Evolutionary conservation across 1,139 yeast species (phyloP).

Genomic region (Zygosaccharomyces sapae): DNA sequence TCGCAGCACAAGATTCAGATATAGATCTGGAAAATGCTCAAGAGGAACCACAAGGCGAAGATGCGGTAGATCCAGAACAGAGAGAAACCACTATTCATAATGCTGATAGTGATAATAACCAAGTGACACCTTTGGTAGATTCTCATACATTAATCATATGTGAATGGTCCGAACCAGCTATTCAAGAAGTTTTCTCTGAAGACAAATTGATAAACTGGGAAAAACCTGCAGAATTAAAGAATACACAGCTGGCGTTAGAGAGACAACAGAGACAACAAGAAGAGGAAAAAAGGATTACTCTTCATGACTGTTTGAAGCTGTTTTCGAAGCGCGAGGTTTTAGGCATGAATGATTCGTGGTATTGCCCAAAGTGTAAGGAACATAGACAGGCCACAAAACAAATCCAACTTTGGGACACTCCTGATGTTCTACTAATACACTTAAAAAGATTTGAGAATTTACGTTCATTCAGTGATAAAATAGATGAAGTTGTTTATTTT

Average conservation of each 20-base stretch:
- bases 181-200: constrained; percentile 49
- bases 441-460: constrained; percentile 86
- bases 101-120: constrained; percentile 6
- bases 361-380: constrained; percentile 83
- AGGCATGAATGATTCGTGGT: constrained; percentile 91
- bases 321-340: constrained; percentile 82
- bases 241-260: constrained; percentile 49
- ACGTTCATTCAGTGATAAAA: constrained; percentile 82
- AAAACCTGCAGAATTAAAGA: constrained; percentile 46
- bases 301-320: constrained; percentile 68
- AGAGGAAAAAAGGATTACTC: constrained; percentile 52
- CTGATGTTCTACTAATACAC: constrained; percentile 86
- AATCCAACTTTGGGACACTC: constrained; percentile 86
- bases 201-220: constrained; percentile 52
- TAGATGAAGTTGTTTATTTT: constrained; percentile 77
- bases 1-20: constrained; percentile 1
- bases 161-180: constrained; percentile 58
- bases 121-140: constrained; percentile 17
- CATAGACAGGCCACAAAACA: constrained; percentile 89
- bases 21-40: neutral
- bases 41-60: neutral
- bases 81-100: neutral
- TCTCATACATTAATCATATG: constrained; percentile 57
- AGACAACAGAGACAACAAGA: constrained; percentile 40
- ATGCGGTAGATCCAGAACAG: neutral